Percentiles rank a stretch among this genome's conserved stretches.
phyloP scores from a whole-genome alignment of 495 filamentous ascomycete genomes.

The Trichoderma parareesei region DNA sequence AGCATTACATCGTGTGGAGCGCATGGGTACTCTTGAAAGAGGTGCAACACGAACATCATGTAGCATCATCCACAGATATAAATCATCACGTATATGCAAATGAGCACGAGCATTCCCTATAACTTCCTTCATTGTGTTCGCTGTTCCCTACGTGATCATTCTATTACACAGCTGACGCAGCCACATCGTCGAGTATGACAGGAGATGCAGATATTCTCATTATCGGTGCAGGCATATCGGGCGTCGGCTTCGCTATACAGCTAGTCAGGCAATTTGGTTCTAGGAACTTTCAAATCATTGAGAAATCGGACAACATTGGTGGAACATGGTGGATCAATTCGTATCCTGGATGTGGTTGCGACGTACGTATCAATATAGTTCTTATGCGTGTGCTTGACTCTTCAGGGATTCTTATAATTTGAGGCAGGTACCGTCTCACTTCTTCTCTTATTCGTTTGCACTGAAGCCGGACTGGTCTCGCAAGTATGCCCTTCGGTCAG shows the following conservation, averaged over 20 bases:
- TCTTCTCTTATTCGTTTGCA: slow-evolving; percentile 1
- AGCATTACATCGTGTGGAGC: too few species aligned
- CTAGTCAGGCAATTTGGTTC: not conserved
- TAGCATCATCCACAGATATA: too few species aligned
- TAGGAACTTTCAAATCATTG: not conserved
- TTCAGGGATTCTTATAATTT: not conserved
- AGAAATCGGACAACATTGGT: not conserved
- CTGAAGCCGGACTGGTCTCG: not conserved
- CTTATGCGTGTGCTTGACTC: not conserved
- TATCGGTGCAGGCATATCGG: not conserved
- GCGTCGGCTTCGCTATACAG: not conserved
- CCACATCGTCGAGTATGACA: not conserved
- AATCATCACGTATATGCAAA: too few species aligned
- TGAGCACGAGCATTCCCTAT: too few species aligned
- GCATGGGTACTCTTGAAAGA: too few species aligned
- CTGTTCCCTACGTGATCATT: too few species aligned
- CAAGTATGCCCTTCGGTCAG: not conserved
- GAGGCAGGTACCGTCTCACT: not conserved
- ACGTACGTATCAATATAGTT: not conserved
- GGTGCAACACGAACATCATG: too few species aligned
- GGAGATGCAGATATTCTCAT: not conserved
- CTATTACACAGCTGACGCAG: too few species aligned
- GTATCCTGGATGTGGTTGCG: slow-evolving; percentile 1
- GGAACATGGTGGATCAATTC: slow-evolving; percentile 5
- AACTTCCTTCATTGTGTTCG: too few species aligned